Conservation (phyloP, 257 asterid species). For the Solanum ahanhuiri region DNA sequence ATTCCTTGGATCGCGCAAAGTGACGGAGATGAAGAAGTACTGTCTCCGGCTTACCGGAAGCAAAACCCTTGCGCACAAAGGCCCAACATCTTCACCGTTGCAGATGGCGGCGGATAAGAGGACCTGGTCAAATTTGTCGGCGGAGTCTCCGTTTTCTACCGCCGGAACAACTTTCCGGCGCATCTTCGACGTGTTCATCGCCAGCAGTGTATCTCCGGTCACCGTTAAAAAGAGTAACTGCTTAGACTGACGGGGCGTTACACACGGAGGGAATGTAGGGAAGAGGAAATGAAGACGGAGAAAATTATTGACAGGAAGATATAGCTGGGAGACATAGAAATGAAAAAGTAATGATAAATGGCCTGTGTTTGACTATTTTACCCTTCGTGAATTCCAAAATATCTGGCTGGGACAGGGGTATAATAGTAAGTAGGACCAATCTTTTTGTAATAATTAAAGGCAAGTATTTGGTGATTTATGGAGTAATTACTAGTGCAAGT, state of each 20-base stretch:
- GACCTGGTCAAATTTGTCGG: slow-evolving; percentile 86
- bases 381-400: not conserved
- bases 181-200: slow-evolving; percentile 45
- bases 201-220: not conserved
- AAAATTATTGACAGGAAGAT: not conserved
- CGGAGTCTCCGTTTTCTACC: slow-evolving; percentile 54
- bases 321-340: not conserved
- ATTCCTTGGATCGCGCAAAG: slow-evolving; percentile 74
- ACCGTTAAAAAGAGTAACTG: slow-evolving; percentile 17
- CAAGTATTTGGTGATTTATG: not conserved
- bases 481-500: not conserved
- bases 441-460: not conserved
- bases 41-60: slow-evolving; percentile 83
- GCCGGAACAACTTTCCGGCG: slow-evolving; percentile 86
- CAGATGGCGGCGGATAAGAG: slow-evolving; percentile 79
- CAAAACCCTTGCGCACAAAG: slow-evolving; percentile 76
- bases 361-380: not conserved
- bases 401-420: not conserved
- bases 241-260: slow-evolving; percentile 24
- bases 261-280: slow-evolving; percentile 40
- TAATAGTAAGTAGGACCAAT: not conserved
- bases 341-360: not conserved
- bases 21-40: slow-evolving; percentile 68
- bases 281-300: slow-evolving; percentile 6
- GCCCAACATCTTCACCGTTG: slow-evolving; percentile 89